Evolutionary conservation across 257 asterid genomes (phyloP).

Genomic region (Solanum pinnatisectum): DNA sequence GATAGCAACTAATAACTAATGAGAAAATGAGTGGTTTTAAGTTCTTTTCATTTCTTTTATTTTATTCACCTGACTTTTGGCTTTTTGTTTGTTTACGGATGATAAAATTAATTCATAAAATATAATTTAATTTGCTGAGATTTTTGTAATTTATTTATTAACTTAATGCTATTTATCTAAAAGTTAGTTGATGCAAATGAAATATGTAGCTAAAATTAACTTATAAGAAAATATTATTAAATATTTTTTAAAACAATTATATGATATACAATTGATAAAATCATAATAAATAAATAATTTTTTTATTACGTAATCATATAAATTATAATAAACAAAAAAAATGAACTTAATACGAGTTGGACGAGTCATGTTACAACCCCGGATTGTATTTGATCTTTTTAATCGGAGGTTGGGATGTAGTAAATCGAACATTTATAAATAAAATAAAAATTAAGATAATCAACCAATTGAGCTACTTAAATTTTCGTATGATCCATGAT

Average conservation of each 20-base stretch:
- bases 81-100: accelerated
- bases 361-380: neutral
- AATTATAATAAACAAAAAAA: too few relatives aligned
- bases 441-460: too few relatives aligned
- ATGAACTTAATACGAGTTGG: neutral
- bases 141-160: neutral
- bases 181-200: too few relatives aligned
- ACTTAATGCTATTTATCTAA: neutral
- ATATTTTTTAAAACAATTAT: too few relatives aligned
- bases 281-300: too few relatives aligned
- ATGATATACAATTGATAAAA: too few relatives aligned
- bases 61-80: neutral
- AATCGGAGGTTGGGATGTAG: too few relatives aligned
- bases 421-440: too few relatives aligned
- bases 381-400: too few relatives aligned
- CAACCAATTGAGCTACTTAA: neutral
- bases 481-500: accelerated
- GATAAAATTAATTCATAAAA: neutral
- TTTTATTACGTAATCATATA: too few relatives aligned
- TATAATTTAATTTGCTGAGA: neutral
- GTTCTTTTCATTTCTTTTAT: neutral
- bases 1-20: neutral
- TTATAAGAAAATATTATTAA: too few relatives aligned
- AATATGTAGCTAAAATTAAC: too few relatives aligned
- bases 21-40: neutral